These are phyloP conservation scores for Suillus weaverae DNA, from an alignment of 768 basidiomycete species.

Conservation along the genomic window DNA sequence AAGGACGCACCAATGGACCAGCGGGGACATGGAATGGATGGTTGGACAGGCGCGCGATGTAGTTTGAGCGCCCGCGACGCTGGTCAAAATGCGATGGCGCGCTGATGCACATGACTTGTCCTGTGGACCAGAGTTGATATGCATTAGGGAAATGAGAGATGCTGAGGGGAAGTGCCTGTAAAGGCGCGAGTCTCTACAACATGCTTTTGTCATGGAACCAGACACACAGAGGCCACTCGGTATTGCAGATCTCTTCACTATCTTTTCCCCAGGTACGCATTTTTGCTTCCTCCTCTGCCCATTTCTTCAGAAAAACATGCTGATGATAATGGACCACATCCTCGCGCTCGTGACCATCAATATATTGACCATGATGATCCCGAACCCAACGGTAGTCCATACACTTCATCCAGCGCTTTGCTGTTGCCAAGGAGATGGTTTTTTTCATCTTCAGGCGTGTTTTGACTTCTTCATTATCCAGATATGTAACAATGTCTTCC, in stretches of 20 bases:
- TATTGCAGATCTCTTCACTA: neutral
- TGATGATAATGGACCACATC: conserved; percentile 33
- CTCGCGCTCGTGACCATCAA: conserved; percentile 32
- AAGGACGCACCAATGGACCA: too few relatives aligned
- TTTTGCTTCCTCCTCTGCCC: conserved; percentile 1
- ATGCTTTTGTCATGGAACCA: conserved; percentile 35
- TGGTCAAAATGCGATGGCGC: too few relatives aligned
- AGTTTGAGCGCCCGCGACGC: too few relatives aligned
- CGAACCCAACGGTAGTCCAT: conserved; percentile 24
- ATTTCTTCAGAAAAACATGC: conserved; percentile 22
- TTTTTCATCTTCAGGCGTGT: conserved; percentile 13
- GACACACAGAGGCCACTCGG: conserved; percentile 5
- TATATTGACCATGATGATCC: conserved; percentile 25
- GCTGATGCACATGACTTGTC: too few relatives aligned
- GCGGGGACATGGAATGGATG: too few relatives aligned
- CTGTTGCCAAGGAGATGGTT: conserved; percentile 22
- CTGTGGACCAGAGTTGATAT: too few relatives aligned
- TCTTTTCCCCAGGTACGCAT: conserved; percentile 4
- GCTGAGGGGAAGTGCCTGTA: too few relatives aligned
- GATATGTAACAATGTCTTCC: conserved; percentile 22
- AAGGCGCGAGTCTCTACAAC: too few relatives aligned
- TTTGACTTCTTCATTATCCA: conserved; percentile 15
- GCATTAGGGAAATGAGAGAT: too few relatives aligned
- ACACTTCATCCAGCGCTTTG: conserved; percentile 23
- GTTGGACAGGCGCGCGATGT: too few relatives aligned